Conservation (phyloP, 1,139 yeast genomes). For the Sugiyamaella pinicola region DNA sequence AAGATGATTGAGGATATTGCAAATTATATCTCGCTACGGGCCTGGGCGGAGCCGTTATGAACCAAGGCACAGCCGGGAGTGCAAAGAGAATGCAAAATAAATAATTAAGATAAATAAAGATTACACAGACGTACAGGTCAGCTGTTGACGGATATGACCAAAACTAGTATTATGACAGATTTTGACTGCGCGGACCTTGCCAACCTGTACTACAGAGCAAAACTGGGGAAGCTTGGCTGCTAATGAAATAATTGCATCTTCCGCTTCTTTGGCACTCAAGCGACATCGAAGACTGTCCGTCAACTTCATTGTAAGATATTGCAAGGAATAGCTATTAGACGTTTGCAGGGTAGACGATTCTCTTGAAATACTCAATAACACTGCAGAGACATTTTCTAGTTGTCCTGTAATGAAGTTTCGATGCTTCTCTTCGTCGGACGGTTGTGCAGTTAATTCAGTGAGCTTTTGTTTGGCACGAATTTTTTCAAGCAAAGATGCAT, state of each 20-base stretch:
- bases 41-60: too few relatives aligned
- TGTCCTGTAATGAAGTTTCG: conserved; percentile 34
- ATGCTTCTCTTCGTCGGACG: conserved; percentile 23
- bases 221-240: conserved; percentile 26
- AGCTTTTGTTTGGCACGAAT: conserved; percentile 40
- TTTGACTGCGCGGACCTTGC: conserved; percentile 28
- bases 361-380: conserved; percentile 28
- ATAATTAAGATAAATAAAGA: background rate
- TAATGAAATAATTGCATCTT: conserved; percentile 24
- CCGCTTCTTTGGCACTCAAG: conserved; percentile 28
- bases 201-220: conserved; percentile 26
- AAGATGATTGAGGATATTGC: too few relatives aligned
- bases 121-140: conserved; percentile 12
- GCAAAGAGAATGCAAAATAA: background rate
- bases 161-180: conserved; percentile 16
- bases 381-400: conserved; percentile 30
- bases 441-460: conserved; percentile 22
- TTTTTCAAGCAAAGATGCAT: conserved; percentile 38
- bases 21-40: too few relatives aligned
- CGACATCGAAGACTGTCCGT: conserved; percentile 27
- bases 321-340: conserved; percentile 24
- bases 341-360: conserved; percentile 3
- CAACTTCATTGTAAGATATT: conserved; percentile 27
- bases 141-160: conserved; percentile 12
- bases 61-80: too few relatives aligned